Evolutionary conservation across 768 basidiomycete species (phyloP), one percentile per base, ranked within the genome.

Genomic region (Mrakia frigida): DNA sequence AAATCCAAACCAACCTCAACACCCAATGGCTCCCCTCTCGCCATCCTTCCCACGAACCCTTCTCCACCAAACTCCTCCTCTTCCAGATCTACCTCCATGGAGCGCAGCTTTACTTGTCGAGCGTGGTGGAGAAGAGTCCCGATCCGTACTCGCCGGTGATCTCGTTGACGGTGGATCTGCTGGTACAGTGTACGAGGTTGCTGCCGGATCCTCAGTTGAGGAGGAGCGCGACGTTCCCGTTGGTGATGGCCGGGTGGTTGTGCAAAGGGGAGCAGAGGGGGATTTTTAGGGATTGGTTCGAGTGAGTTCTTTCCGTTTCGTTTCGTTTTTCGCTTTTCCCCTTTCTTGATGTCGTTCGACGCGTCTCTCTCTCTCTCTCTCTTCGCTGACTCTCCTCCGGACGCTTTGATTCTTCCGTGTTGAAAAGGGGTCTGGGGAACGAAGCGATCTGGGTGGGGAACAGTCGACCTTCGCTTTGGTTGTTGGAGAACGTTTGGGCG

Each of bases 81-180:
- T 37, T 21, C 31, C 61, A 63, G 28, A 63, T 63, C 61, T 63
- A 63, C 61, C 61, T 63, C 31, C 61, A 63, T 31, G 61, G 61
- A n/a, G 61, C 61, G 1, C 61, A 37, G 6, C 35, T 63, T 14
- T 63, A 63, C 31, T 21, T 63, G 6, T 21, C 21, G 18, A 28
- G n/a, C 33, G 61, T 63, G 3, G 6, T 35, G 10, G 31, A 63
- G 6, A 18, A 18, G 21, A 50, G 46, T 50, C 61, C 61, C 21
- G 35, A 37, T 31, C 28, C 28, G 14, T 21, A 33, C 61, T 31
- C n/a, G 18, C 61, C 61, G 3, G 61, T 28, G 35, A 37, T 33
- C 33, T 21, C 18, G 16, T 31, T 33, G 31, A 37, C 18, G 21
- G 61, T 63, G 61, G 61, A 63, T n/a, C 31, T 33, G 16, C 10